phyloP scores from a whole-genome alignment of 257 asterid species.

The Solanum acaule region DNA sequence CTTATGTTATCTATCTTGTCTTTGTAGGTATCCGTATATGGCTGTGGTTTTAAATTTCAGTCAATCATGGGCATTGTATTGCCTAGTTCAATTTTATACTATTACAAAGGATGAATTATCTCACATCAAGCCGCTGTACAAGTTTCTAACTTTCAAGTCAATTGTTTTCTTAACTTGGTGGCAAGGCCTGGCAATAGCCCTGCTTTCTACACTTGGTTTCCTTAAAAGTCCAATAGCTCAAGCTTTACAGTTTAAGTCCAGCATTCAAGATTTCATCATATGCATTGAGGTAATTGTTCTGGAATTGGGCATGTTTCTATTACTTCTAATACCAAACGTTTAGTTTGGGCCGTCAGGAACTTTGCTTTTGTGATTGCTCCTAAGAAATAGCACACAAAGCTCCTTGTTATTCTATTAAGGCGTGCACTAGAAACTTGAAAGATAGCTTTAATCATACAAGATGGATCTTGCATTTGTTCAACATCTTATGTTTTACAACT shows the following conservation, averaged over 20 bases:
- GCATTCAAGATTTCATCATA: slow-evolving; percentile 87
- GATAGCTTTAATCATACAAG: background rate
- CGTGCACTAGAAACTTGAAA: background rate
- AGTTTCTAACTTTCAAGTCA: slow-evolving; percentile 92
- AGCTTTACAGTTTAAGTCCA: slow-evolving; percentile 77
- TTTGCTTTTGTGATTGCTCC: background rate
- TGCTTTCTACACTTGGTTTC: slow-evolving; percentile 65
- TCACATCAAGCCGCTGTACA: slow-evolving; percentile 88
- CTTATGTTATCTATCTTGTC: background rate
- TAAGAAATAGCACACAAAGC: background rate
- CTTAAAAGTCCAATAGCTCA: slow-evolving; percentile 81
- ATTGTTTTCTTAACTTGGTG: slow-evolving; percentile 99
- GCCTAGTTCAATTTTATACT: slow-evolving; percentile 85
- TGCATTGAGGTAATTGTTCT: slow-evolving; percentile 86
- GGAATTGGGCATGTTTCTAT: background rate
- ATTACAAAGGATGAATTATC: slow-evolving; percentile 84
- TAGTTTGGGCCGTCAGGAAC: background rate
- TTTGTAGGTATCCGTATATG: slow-evolving; percentile 81
- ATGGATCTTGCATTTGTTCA: background rate
- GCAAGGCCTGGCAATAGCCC: slow-evolving; percentile 97
- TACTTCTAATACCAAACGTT: background rate
- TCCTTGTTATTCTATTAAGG: background rate
- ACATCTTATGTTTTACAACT: background rate
- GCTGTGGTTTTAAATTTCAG: slow-evolving; percentile 95
- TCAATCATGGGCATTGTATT: slow-evolving; percentile 97